Percentiles rank a stretch among this genome's conserved stretches.
Conservation (phyloP, 2,329 filamentous ascomycete species). For the Exophiala dermatitidis region DNA sequence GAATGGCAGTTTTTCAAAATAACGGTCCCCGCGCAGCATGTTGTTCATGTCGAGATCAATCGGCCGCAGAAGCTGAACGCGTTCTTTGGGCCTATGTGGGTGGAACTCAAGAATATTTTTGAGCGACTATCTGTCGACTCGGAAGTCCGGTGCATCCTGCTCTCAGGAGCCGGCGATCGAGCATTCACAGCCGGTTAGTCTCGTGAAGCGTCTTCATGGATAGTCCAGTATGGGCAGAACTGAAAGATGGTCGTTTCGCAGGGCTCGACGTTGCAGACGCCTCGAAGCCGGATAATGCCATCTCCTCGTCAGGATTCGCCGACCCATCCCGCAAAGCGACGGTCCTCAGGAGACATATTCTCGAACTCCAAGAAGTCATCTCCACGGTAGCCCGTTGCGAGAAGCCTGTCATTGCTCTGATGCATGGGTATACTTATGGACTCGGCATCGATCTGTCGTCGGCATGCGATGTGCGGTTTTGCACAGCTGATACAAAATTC, state of each 20-base stretch:
- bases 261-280: conserved; percentile 77
- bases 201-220: background rate
- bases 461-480: conserved; percentile 40
- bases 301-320: conserved; percentile 26
- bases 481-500: conserved; percentile 33
- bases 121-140: conserved; percentile 62
- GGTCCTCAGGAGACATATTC: conserved; percentile 59
- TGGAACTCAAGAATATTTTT: conserved; percentile 69
- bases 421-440: conserved; percentile 73
- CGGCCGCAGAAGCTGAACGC: conserved; percentile 80
- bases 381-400: conserved; percentile 73
- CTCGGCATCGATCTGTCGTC: conserved; percentile 60
- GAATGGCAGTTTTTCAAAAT: conserved; percentile 61
- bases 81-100: conserved; percentile 78
- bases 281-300: conserved; percentile 45
- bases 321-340: conserved; percentile 62
- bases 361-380: conserved; percentile 74
- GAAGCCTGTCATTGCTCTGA: conserved; percentile 78
- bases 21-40: conserved; percentile 61
- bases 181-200: conserved; percentile 59
- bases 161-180: conserved; percentile 72
- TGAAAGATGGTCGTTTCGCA: conserved; percentile 30
- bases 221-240: background rate
- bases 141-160: conserved; percentile 65
- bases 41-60: conserved; percentile 91